These are phyloP conservation scores for Xylaria longipes DNA, from an alignment of 495 filamentous ascomycete species.

Conservation along the genomic window DNA sequence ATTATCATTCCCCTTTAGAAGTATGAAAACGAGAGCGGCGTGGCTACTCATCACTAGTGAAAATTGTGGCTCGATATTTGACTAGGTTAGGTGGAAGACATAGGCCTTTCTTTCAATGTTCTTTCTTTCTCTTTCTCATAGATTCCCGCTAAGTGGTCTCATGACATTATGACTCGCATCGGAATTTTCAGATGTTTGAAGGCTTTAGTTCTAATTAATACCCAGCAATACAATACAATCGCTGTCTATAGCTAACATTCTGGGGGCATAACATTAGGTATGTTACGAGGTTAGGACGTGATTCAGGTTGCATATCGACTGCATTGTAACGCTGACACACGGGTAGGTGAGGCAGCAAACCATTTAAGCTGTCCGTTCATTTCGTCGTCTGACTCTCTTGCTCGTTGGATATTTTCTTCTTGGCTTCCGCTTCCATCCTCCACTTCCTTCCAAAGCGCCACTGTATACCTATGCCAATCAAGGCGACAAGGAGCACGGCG, in stretches of 20 bases:
- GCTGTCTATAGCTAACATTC: background rate
- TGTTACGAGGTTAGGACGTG: background rate
- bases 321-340: background rate
- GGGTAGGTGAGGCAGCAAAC: background rate
- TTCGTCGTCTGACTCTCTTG: background rate
- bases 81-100: background rate
- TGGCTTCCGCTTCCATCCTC: slow-evolving; percentile 39
- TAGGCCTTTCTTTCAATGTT: no score
- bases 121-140: no score
- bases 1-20: no score
- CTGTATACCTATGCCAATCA: slow-evolving; percentile 47
- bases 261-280: background rate
- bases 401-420: background rate
- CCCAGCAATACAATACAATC: background rate
- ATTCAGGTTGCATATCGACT: background rate
- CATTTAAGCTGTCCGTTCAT: background rate
- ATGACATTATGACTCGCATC: no score
- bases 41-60: background rate
- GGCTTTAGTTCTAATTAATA: background rate
- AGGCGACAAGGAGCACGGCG: slow-evolving; percentile 44
- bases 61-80: background rate
- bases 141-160: no score
- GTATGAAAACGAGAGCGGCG: background rate
- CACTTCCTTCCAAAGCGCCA: slow-evolving; percentile 49
- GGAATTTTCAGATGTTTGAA: no score